Percentiles rank a stretch among this genome's conserved stretches.
phyloP scores from a whole-genome alignment of 192 early-diverging fungal species.

The Chytriomyces sp. region DNA sequence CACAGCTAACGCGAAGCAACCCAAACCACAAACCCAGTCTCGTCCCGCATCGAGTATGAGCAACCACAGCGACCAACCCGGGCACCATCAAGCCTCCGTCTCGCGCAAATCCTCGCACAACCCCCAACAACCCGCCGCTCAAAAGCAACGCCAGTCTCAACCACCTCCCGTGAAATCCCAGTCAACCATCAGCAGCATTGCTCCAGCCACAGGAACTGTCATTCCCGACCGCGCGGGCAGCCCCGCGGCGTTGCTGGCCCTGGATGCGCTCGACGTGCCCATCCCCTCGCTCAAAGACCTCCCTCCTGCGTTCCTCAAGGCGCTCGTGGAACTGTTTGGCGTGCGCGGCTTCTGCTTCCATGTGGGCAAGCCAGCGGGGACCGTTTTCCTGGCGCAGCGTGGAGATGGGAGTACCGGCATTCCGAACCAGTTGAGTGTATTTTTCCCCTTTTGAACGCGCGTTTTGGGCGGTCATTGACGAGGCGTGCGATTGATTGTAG shows the following conservation, averaged over 20 bases:
- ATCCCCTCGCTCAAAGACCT: constrained; percentile 7
- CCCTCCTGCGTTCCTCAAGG: constrained; percentile 24
- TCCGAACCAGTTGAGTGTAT: not conserved
- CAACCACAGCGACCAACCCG: not conserved
- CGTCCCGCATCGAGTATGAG: not conserved
- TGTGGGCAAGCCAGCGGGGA: not conserved
- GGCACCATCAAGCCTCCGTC: not conserved
- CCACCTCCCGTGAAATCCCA: not conserved
- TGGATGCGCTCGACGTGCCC: constrained; percentile 19
- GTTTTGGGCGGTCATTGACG: no score
- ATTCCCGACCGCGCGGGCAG: not conserved
- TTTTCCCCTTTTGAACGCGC: not conserved
- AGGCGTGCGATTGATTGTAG: not conserved
- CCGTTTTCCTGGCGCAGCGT: constrained; percentile 13
- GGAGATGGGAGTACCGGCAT: not conserved
- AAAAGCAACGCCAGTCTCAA: not conserved
- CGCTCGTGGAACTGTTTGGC: constrained; percentile 10
- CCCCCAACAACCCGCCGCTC: not conserved
- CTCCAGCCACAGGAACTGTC: no score
- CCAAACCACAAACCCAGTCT: not conserved
- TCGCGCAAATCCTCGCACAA: not conserved
- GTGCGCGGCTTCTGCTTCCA: constrained; percentile 19
- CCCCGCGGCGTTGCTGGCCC: not conserved
- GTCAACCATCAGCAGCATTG: not conserved
- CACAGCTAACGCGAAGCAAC: not conserved